Evolutionary conservation across 2,329 filamentous ascomycete genomes (phyloP), one percentile per base, ranked within the genome.

Genomic region (Coleophoma cylindrospora): DNA sequence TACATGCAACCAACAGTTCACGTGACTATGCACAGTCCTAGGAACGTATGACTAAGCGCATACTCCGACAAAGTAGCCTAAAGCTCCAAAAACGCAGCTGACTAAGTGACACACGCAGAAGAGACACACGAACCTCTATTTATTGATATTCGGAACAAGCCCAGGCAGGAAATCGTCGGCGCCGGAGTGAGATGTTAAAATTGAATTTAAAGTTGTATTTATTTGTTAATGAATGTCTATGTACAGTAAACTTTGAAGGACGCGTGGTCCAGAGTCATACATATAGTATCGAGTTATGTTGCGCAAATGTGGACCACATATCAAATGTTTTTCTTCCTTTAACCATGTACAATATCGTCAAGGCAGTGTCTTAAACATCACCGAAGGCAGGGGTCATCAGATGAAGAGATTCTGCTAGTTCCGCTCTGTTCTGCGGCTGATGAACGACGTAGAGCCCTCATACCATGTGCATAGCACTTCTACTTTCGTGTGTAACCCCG

Each of bases 51-150:
- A 44, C 41, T 44, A 44, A 44, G 41, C 13, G 21, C 27, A n/a
- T 13, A 32, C 22, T 33, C 41, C 21, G 41, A 44, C 41, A 44
- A 44, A 14, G 41, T 44, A 44, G 41, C 12, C 41, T 44, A 44
- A 44, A 44, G 41, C 41, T 44, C 40, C 8, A 17, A 44, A 44
- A 44, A 44, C 41, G 27, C 27, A 34, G 41, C 41, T 44, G 41
- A 44, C 41, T 44, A 44, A 44, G 41, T 32, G 15, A 34, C 41
- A 32, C 19, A 19, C 19, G 2, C 19, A 19, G 19, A 19, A 19
- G 19, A 3, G 19, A 19, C 19, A 19, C 19, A 19, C n/a, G n/a
- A n/a, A 19, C 19, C 19, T 19, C 19, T 3, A 19, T 19, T 22
- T 43, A 22, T 14, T 41, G 3, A 17, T 5, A 41, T 19, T 3